Evolutionary conservation across 1,284 basidiomycete species (phyloP).

Genomic region (Tremellales sp.): DNA sequence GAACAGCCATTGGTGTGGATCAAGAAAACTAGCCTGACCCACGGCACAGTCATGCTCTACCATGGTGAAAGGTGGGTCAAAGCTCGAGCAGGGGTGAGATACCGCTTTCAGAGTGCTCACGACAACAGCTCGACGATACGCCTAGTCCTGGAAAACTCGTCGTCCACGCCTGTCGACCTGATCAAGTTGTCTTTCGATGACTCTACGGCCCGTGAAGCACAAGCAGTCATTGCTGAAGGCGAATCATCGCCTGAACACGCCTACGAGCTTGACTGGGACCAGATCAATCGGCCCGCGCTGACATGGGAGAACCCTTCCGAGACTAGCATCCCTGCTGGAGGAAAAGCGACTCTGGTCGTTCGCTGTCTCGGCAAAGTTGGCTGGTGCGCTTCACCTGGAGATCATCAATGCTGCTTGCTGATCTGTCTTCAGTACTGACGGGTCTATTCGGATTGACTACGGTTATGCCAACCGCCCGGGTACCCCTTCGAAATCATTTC

Average conservation of each 20-base stretch:
- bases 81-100: not conserved
- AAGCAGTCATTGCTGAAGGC: conserved; percentile 70
- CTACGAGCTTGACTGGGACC: conserved; percentile 84
- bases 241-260: conserved; percentile 75
- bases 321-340: conserved; percentile 61
- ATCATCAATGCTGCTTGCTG: conserved; percentile 1
- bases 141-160: conserved; percentile 83
- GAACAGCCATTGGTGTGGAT: conserved; percentile 82
- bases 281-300: conserved; percentile 74
- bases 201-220: conserved; percentile 71
- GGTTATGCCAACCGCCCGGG: conserved; percentile 59
- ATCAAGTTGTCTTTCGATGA: conserved; percentile 81
- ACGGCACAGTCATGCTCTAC: conserved; percentile 88
- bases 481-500: conserved; percentile 11
- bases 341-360: conserved; percentile 64
- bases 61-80: conserved; percentile 78
- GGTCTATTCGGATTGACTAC: conserved; percentile 78
- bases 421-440: conserved; percentile 60
- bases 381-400: conserved; percentile 60
- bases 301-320: conserved; percentile 59
- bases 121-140: conserved; percentile 78
- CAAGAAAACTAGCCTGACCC: conserved; percentile 76
- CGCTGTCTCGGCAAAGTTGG: conserved; percentile 81
- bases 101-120: not conserved
- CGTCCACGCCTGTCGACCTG: conserved; percentile 74